Percentiles rank a stretch among this genome's conserved stretches.
Evolutionary conservation across 2,329 filamentous ascomycete species (phyloP).

Genomic region (Ceratocystis destructans): DNA sequence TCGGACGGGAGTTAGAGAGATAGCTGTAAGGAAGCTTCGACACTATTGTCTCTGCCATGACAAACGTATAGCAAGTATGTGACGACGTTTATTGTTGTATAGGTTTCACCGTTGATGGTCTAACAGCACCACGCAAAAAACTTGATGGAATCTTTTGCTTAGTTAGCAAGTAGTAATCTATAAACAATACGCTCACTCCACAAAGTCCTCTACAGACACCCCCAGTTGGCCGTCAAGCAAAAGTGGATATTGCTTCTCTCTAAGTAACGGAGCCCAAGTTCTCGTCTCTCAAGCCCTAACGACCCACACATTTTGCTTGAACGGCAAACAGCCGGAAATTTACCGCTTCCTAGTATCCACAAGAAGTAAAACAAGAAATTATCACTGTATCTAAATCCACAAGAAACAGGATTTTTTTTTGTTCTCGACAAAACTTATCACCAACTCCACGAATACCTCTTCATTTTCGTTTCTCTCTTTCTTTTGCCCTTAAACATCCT

Average conservation of each 20-base stretch:
- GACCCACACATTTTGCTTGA: conserved; percentile 2
- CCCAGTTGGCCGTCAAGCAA: background rate
- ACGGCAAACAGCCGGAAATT: conserved; percentile 4
- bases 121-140: background rate
- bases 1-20: conserved; percentile 37
- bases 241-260: conserved; percentile 19
- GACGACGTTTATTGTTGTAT: background rate
- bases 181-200: background rate
- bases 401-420: conserved; percentile 18
- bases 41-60: conserved; percentile 18
- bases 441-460: conserved; percentile 20
- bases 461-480: conserved; percentile 14
- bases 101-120: background rate
- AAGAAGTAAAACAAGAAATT: conserved; percentile 3
- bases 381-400: background rate
- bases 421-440: conserved; percentile 24
- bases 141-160: background rate
- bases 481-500: conserved; percentile 89
- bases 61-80: background rate
- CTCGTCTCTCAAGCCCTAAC: conserved; percentile 27
- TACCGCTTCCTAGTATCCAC: conserved; percentile 13
- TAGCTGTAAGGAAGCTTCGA: conserved; percentile 52
- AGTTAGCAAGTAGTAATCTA: background rate
- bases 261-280: conserved; percentile 22
- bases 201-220: background rate